Conservation (phyloP, 768 basidiomycete genomes). For the Leccinum imitatum region DNA sequence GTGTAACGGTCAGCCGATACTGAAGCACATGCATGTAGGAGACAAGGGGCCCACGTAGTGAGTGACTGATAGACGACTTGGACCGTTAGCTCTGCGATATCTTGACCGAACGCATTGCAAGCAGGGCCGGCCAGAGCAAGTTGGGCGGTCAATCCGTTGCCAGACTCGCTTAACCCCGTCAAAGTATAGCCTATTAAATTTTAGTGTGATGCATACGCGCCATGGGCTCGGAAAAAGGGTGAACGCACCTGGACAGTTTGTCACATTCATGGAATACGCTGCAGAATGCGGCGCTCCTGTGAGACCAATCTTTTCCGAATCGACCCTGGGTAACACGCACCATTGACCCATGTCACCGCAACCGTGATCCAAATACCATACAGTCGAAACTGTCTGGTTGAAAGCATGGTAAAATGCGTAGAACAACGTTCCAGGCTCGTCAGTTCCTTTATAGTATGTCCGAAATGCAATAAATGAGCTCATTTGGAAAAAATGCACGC, state of each 20-base stretch:
- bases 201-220: background rate
- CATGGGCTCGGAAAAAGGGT: background rate
- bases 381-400: background rate
- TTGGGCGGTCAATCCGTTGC: slow-evolving; percentile 50
- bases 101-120: slow-evolving; percentile 64
- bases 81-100: slow-evolving; percentile 55
- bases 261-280: slow-evolving; percentile 21
- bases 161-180: slow-evolving; percentile 38
- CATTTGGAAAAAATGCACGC: background rate
- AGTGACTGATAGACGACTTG: slow-evolving; percentile 61
- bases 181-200: slow-evolving; percentile 51
- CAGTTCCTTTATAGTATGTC: background rate
- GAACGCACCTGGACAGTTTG: slow-evolving; percentile 29
- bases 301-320: background rate
- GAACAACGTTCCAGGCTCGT: background rate
- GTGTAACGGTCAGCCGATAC: background rate
- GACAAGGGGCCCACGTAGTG: slow-evolving; percentile 39
- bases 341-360: background rate
- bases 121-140: slow-evolving; percentile 51
- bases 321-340: background rate
- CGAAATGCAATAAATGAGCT: background rate
- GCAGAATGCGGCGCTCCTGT: background rate
- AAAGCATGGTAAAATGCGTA: background rate
- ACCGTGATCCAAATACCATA: background rate
- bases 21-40: background rate